Evolutionary conservation across 306 rosid genomes (phyloP), one percentile per base, ranked within the genome.

Genomic region (Quillaja saponaria): DNA sequence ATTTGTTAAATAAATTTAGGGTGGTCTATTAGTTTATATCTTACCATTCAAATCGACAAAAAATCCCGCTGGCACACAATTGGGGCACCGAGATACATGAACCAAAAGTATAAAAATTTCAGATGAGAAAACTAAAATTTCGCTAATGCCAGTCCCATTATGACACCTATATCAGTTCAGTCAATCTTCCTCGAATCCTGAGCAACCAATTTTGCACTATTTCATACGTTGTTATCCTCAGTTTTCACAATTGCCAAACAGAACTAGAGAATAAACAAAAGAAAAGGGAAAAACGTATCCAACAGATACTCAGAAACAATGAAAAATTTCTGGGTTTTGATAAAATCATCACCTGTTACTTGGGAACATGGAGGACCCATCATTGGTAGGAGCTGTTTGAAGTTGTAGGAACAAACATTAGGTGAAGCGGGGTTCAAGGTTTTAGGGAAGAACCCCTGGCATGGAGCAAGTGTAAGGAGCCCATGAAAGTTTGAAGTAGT

Each of bases 391-490:
- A 13, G 10, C 40, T 21, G 69, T 11, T 72, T 68, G 46, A 50
- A 28, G 58, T 38, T 46, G 25, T 47, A 67, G 69, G 81, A 70
- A 8, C 74, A 12, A 18, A 46, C 56, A 47, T 73, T 66, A 40
- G 53, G 58, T 6, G 58, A 72, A 73, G 68, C 47, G 33, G 74
- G 21, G 3, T 5, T 71, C 64, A 86, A 74, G 78, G 80, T 45
- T 57, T 14, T 34, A 46, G 56, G 13, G 15, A 54, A 35, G 60
- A 12, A 25, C 4, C 57, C 17, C 15, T 15, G 64, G 64, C 53
- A 67, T 21, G 74, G 41, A 18, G 69, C 33, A 19, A 20, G 17
- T 0, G 73, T 3, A 39, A 72, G 63, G 64, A 61, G 3, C 19
- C 34, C 42, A 40, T 25, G 71, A 53, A 50, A 58, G 14, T 67